Evolutionary conservation across 257 asterid species (phyloP).

Genomic region (Marsdenia floribunda): DNA sequence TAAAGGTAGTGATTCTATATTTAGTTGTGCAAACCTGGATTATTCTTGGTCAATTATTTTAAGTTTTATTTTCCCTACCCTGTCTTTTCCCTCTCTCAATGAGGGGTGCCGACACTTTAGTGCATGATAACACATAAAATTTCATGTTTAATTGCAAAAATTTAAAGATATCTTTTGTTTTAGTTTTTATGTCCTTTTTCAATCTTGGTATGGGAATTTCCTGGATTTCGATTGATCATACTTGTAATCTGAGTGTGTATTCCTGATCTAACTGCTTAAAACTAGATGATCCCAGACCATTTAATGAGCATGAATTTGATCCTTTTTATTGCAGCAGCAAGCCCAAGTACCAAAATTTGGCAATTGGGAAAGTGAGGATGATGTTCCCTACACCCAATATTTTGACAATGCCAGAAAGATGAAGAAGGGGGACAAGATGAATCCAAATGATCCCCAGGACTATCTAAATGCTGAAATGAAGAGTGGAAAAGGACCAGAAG

Average conservation of each 20-base stretch:
- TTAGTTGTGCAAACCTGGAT: neutral
- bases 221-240: neutral
- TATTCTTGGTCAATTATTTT: neutral
- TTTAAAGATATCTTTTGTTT: neutral
- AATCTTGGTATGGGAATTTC: neutral
- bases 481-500: constrained; percentile 31
- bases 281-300: neutral
- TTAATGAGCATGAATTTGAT: neutral
- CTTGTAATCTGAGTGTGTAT: neutral
- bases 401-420: constrained; percentile 65
- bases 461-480: constrained; percentile 28
- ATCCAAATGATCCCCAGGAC: constrained; percentile 44
- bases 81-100: neutral
- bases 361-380: constrained; percentile 70
- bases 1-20: neutral
- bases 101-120: neutral
- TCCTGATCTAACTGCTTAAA: neutral
- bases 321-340: constrained; percentile 34
- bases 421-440: constrained; percentile 36
- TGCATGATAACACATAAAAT: neutral
- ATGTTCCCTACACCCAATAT: constrained; percentile 52
- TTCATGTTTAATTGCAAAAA: neutral
- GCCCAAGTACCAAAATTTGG: constrained; percentile 66
- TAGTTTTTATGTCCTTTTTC: neutral
- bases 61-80: neutral